Evolutionary conservation across 805 yeast species (phyloP), one percentile per base, ranked within the genome.

Genomic region (Debaryomyces tyrocola): DNA sequence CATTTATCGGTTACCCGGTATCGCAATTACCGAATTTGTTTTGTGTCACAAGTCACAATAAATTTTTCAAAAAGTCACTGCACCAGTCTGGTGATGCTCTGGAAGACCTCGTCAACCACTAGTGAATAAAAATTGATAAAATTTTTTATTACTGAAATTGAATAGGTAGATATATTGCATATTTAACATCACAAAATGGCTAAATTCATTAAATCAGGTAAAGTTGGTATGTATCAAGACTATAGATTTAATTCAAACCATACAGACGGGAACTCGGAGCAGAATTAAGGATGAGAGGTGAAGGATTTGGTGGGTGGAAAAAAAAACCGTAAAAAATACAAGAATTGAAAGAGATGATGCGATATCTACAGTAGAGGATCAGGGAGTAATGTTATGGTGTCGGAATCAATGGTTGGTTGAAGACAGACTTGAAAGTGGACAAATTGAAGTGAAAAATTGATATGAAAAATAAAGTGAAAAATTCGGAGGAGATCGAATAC

Each of bases 171-270:
- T 31, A 31, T 31, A 44, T 41, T 40, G 42, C 39, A 44, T 43
- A 43, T 33, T 50, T 44, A 50, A 56, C 65, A 58, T 55, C 63
- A 63, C 61, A 75, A 72, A 79, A 91, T 90, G 97, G 96, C 96
- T 82, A 94, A 94, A 82, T 92, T 94, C 87, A 85, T 94, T 81
- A 94, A 92, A 84, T 88, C 98, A 77, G 97, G 97, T 85, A 90
- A 87, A 87, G 98, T 92, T 86, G 97, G 92, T 86, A 85, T 75
- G 94, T 85, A 80, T 46, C 33, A 12, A 24, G 17, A 31, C 27
- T 24, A 3, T 24, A 24, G 27, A 24, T 24, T 24, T 24, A 24
- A 7, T 24, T 24, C 5, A 24, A 24, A 24, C 27, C 27, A 24
- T 5, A 9, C 5, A 24, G 27, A 24, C 27, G 10, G 27, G 27